Percentiles rank a stretch among this genome's conserved stretches.
These are phyloP conservation scores for Diphasiastrum complanatum DNA, from an alignment of 83 land plant genomes.

Conservation along the genomic window DNA sequence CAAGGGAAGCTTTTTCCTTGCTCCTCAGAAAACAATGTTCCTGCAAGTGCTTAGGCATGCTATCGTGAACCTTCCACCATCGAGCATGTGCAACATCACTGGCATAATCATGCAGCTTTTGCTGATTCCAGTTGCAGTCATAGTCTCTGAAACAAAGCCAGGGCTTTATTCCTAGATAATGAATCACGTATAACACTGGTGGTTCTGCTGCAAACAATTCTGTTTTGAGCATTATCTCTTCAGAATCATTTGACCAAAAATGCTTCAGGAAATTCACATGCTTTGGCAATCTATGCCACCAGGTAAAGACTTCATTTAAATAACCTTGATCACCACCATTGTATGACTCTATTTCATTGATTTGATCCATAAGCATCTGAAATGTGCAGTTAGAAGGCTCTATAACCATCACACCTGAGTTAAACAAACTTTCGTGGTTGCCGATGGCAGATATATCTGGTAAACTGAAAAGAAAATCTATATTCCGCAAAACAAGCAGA, in stretches of 20 bases:
- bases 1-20: constrained; percentile 59
- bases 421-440: constrained; percentile 64
- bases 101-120: constrained; percentile 48
- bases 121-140: constrained; percentile 85
- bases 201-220: constrained; percentile 71
- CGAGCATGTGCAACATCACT: constrained; percentile 68
- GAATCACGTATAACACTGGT: constrained; percentile 70
- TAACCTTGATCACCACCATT: constrained; percentile 96
- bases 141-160: constrained; percentile 85
- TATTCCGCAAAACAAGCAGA: constrained; percentile 56
- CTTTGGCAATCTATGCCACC: constrained; percentile 92
- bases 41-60: constrained; percentile 56
- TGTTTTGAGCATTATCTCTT: constrained; percentile 42
- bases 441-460: constrained; percentile 79
- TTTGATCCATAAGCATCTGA: constrained; percentile 55
- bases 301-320: constrained; percentile 79
- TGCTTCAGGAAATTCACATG: constrained; percentile 80
- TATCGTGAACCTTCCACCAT: constrained; percentile 88
- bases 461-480: constrained; percentile 72
- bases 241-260: constrained; percentile 72
- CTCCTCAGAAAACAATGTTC: constrained; percentile 53
- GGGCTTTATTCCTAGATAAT: constrained; percentile 77
- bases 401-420: constrained; percentile 92
- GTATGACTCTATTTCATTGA: constrained; percentile 59
- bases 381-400: constrained; percentile 93